Percentiles rank a stretch among this genome's conserved stretches.
phyloP scores from a whole-genome alignment of 164 flowering plant species.

The Magnolia sinica region DNA sequence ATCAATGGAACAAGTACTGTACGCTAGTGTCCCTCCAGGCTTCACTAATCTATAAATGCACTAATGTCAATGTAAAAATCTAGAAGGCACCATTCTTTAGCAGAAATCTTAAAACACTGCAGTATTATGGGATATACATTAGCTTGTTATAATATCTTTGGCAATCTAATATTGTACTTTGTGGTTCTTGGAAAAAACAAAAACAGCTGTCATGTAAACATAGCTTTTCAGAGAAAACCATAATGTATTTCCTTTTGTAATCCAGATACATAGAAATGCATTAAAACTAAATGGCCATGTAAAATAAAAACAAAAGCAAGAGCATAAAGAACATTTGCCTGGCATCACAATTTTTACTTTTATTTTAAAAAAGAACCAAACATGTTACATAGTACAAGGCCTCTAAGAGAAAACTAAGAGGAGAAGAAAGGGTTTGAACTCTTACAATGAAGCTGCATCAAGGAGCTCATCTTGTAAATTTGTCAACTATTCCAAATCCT shows the following conservation, averaged over 20 bases:
- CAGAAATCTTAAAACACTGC: not conserved
- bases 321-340: no score
- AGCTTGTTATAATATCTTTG: no score
- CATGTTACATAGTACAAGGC: not conserved
- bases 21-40: constrained; percentile 77
- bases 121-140: not conserved
- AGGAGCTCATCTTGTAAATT: constrained; percentile 82
- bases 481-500: constrained; percentile 74
- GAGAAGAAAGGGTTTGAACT: not conserved
- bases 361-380: not conserved
- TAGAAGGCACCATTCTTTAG: not conserved
- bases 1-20: constrained; percentile 95
- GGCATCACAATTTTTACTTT: no score
- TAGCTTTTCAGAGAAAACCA: no score
- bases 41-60: constrained; percentile 57
- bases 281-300: no score
- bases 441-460: constrained; percentile 78
- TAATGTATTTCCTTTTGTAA: not conserved
- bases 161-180: no score
- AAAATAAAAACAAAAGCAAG: no score
- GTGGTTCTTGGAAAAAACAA: no score
- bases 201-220: no score
- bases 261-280: no score
- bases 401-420: no score
- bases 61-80: not conserved